These are phyloP conservation scores for Kuraishia cidri DNA, from an alignment of 805 yeast genomes.

Conservation along the genomic window DNA sequence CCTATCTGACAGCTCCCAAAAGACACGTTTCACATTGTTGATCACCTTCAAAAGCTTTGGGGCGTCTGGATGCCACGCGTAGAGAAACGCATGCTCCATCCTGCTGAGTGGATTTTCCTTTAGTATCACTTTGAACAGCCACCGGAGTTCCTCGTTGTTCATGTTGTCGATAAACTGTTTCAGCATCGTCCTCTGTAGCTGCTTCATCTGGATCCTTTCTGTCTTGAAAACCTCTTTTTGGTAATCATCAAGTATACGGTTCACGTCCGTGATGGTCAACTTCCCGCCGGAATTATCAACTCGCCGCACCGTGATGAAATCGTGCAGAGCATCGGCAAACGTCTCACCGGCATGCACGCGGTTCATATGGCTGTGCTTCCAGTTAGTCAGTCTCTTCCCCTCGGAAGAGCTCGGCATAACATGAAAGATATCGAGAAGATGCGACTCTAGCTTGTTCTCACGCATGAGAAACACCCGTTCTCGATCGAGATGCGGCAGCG, in stretches of 20 bases:
- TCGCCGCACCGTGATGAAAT: slow-evolving; percentile 41
- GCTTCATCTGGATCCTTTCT: slow-evolving; percentile 1
- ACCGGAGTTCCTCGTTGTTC: slow-evolving; percentile 55
- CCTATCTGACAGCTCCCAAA: slow-evolving; percentile 48
- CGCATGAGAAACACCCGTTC: slow-evolving; percentile 45
- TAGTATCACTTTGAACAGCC: slow-evolving; percentile 60
- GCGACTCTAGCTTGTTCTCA: slow-evolving; percentile 49
- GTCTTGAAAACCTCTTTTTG: slow-evolving; percentile 13
- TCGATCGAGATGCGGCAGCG: slow-evolving; percentile 55
- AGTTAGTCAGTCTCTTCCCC: slow-evolving; percentile 34
- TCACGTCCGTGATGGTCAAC: slow-evolving; percentile 40
- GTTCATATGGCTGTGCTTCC: slow-evolving; percentile 35
- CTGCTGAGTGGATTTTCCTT: slow-evolving; percentile 52
- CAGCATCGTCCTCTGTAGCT: slow-evolving; percentile 31
- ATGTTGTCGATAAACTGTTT: slow-evolving; percentile 40
- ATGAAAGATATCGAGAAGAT: slow-evolving; percentile 40
- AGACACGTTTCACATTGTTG: slow-evolving; percentile 50
- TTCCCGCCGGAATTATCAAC: slow-evolving; percentile 21
- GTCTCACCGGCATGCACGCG: slow-evolving; percentile 24
- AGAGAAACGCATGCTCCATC: slow-evolving; percentile 49
- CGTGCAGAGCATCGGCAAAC: slow-evolving; percentile 39
- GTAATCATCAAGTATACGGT: slow-evolving; percentile 34
- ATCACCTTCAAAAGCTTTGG: slow-evolving; percentile 54
- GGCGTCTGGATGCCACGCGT: slow-evolving; percentile 77
- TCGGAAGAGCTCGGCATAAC: slow-evolving; percentile 57